These are phyloP conservation scores for Penicillium sp. DNA, from an alignment of 2,329 filamentous ascomycete species.

Conservation along the genomic window DNA sequence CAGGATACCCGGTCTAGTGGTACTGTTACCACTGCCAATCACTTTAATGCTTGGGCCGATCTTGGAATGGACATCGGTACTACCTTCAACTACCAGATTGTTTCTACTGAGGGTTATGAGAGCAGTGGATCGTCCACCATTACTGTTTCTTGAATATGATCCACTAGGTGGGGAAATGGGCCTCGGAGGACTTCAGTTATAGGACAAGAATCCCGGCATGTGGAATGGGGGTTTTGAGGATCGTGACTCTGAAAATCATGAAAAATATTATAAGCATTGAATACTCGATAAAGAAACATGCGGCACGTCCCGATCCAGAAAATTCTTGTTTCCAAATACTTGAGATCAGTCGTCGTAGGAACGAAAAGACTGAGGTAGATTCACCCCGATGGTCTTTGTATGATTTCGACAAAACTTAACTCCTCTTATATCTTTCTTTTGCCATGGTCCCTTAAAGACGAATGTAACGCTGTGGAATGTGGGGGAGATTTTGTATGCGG, in stretches of 20 bases:
- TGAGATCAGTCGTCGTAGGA: too few relatives aligned
- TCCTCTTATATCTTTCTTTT: neutral
- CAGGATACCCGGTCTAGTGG: constrained; percentile 35
- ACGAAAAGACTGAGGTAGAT: too few relatives aligned
- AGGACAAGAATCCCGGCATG: neutral
- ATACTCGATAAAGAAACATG: too few relatives aligned
- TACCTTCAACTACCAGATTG: constrained; percentile 42
- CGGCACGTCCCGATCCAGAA: too few relatives aligned
- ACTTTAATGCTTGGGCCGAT: constrained; percentile 38
- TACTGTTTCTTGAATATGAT: constrained; percentile 30
- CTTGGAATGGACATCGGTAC: constrained; percentile 33
- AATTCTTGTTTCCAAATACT: too few relatives aligned
- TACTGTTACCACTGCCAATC: constrained; percentile 37
- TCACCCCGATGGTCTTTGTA: too few relatives aligned
- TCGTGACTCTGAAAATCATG: too few relatives aligned
- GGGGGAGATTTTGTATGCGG: neutral
- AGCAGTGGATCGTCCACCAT: constrained; percentile 40
- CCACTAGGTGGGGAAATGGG: neutral
- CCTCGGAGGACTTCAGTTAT: neutral
- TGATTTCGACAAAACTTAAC: too few relatives aligned
- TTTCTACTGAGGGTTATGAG: constrained; percentile 46
- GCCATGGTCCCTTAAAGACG: neutral
- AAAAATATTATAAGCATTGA: too few relatives aligned
- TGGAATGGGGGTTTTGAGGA: neutral
- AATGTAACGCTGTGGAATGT: neutral